Conservation (phyloP, 1,139 yeast genomes). For the Debaryomyces sp. region DNA sequence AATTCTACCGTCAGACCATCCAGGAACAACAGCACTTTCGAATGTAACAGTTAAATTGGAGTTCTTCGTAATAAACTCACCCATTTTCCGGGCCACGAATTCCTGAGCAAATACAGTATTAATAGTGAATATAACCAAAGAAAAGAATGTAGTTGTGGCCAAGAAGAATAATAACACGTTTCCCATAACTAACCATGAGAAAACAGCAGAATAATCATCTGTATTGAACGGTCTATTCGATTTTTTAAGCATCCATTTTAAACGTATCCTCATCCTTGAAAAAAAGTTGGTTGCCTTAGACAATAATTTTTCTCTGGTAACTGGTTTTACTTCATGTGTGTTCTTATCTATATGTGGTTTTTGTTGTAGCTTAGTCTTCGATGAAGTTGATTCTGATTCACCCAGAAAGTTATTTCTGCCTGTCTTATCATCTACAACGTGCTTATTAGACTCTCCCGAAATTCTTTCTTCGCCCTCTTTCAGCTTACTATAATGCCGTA, state of each 20-base stretch:
- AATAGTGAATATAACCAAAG: conserved; percentile 72
- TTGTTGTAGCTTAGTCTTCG: neutral
- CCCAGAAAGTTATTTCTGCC: neutral
- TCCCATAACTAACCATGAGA: conserved; percentile 90
- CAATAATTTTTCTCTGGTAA: conserved; percentile 54
- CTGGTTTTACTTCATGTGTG: neutral
- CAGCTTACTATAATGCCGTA: neutral
- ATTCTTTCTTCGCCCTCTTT: neutral
- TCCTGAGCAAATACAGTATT: conserved; percentile 93
- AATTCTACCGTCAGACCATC: conserved; percentile 89
- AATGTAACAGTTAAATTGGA: conserved; percentile 86
- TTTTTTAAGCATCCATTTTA: conserved; percentile 68
- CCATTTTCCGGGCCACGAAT: conserved; percentile 76
- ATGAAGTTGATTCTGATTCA: neutral
- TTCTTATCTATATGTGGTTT: conserved; percentile 7
- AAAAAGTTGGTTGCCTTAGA: conserved; percentile 52
- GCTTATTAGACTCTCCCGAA: neutral
- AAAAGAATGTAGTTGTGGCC: conserved; percentile 89
- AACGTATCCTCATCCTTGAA: conserved; percentile 55
- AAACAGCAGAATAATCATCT: conserved; percentile 86
- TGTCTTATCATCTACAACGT: neutral
- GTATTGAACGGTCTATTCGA: conserved; percentile 71
- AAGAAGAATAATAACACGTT: conserved; percentile 75
- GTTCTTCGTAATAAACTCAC: conserved; percentile 81
- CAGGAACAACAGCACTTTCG: conserved; percentile 93